Conservation (phyloP, 257 asterid species). For the Orobanche coerulescens region DNA sequence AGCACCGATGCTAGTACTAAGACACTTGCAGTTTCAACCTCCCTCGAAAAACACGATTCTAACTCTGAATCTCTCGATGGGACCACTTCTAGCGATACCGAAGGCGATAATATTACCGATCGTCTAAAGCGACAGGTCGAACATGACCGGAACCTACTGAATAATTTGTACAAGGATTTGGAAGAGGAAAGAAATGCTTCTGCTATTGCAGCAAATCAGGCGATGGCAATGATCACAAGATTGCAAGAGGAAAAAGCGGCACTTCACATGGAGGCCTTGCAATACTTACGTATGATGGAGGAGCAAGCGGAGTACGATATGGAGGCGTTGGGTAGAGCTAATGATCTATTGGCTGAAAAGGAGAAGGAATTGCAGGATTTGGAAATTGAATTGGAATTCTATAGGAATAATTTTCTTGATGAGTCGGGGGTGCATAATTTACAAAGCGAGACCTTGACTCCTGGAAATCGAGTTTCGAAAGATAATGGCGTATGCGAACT, state of each 20-base stretch:
- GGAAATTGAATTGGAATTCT: constrained; percentile 62
- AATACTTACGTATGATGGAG: constrained; percentile 93
- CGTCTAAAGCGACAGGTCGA: constrained; percentile 50
- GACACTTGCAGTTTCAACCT: constrained; percentile 27
- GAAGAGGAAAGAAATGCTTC: constrained; percentile 92
- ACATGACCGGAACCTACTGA: constrained; percentile 38
- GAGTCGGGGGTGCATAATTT: constrained; percentile 26
- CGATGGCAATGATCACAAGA: constrained; percentile 94
- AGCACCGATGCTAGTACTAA: constrained; percentile 29
- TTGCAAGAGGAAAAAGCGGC: constrained; percentile 95
- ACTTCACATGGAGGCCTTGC: constrained; percentile 86
- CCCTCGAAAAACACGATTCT: constrained; percentile 29
- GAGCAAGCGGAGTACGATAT: constrained; percentile 86
- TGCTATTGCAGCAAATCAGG: constrained; percentile 67
- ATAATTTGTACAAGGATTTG: constrained; percentile 54
- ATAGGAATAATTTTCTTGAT: constrained; percentile 31
- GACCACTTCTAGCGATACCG: constrained; percentile 30
- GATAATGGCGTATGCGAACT: constrained; percentile 20
- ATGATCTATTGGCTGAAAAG: constrained; percentile 65
- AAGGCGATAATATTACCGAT: constrained; percentile 51
- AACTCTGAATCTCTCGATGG: constrained; percentile 34
- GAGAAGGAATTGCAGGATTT: constrained; percentile 82
- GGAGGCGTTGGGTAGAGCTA: constrained; percentile 79
- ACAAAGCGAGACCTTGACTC: not conserved
- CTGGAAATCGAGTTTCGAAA: not conserved